phyloP scores from a whole-genome alignment of 805 yeast species.

The Torulaspora franciscae region DNA sequence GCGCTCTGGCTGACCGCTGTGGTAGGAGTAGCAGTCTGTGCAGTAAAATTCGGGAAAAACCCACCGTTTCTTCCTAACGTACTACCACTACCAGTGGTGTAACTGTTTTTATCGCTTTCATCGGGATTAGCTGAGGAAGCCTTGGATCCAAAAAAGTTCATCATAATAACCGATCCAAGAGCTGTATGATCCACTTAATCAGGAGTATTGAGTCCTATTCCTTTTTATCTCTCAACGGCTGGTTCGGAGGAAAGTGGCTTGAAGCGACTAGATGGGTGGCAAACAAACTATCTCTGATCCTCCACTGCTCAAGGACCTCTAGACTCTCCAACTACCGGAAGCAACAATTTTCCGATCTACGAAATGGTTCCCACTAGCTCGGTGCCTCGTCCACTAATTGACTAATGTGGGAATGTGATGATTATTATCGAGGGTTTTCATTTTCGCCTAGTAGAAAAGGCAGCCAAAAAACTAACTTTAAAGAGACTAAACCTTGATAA shows the following conservation, averaged over 20 bases:
- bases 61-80: conserved; percentile 14
- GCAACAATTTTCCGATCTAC: background rate
- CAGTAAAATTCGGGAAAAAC: conserved; percentile 36
- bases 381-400: background rate
- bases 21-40: conserved; percentile 56
- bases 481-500: background rate
- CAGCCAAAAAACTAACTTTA: conserved; percentile 4
- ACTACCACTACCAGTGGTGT: conserved; percentile 12
- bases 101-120: conserved; percentile 13
- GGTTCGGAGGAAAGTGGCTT: background rate
- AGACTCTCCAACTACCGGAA: background rate
- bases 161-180: conserved; percentile 10
- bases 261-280: background rate
- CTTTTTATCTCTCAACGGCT: background rate
- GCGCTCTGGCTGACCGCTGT: conserved; percentile 61
- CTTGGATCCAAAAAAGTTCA: conserved; percentile 32
- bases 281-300: background rate
- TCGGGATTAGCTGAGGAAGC: conserved; percentile 11
- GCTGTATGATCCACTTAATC: background rate
- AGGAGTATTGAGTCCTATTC: background rate
- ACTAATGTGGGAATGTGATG: background rate
- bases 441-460: conserved; percentile 4
- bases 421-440: background rate
- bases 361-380: background rate
- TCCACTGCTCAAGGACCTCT: background rate